Base-by-base conservation (phyloP, 108 stramenopile genomes). In the Stephanodiscus triporus region DNA sequence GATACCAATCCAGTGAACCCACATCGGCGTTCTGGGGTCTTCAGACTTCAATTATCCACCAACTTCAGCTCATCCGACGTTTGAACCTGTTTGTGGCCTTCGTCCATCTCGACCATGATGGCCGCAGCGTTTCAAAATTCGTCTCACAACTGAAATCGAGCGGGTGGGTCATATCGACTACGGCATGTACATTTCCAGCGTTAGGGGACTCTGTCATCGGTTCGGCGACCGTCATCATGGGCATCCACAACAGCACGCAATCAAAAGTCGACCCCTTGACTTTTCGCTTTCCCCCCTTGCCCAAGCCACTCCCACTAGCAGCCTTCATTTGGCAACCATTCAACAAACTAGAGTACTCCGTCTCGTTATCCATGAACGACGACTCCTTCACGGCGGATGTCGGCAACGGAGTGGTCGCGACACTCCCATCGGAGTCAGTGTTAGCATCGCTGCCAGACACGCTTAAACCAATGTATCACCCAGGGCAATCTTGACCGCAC, bases 321-420 rank as follows among this genome's bases (percentile, higher is more conserved):
- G 37, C 32, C 4, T 63, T 30, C 37, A 20, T 63, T 16, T 63
- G 62, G 62, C 6, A 19, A 4, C 62, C 30, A 38, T 63, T 63
- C 37, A 63, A 63, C 36, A 38, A 36, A 4, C 9, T 16, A 2
- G n/a, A 63, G 17, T 38, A 38, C 4, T 19, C 36, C n/a, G 62
- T 63, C 23, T 38, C 36, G 6, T 63, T 10, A 8, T 4, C 9
- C 4, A 36, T 3, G n/a, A 6, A 36, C 11, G 37, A 40, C 30
- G 23, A 38, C 9, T n/a, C 19, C 2, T 63, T 63, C 37, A 11
- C 7, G 36, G 4, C 36, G 36, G 36, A 36, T 36, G 36, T 6
- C 7, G 6, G 7, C 6, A 7, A 36, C 7, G 4, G 36, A n/a
- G 36, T 7, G 36, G 7, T 7, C 4, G 36, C 36, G 36, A 36